These are phyloP conservation scores for Blechomonas ayalai DNA, from an alignment of 208 protist species.

Conservation along the genomic window DNA sequence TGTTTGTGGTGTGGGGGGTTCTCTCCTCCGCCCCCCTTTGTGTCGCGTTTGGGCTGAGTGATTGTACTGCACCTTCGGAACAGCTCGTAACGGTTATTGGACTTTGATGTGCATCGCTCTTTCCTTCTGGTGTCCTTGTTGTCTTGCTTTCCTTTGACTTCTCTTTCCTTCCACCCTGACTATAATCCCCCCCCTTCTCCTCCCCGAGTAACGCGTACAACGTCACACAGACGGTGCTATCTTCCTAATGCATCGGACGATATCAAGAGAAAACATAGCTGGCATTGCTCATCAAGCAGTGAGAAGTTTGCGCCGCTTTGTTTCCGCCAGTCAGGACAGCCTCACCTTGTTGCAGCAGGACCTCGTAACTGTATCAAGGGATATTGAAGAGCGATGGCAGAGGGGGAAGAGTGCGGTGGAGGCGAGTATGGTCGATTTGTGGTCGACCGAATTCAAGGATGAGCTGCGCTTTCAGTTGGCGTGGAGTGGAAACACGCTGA, in stretches of 20 bases:
- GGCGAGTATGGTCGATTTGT: conserved; percentile 19
- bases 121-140: conserved; percentile 3
- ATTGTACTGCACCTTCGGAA: too few species aligned
- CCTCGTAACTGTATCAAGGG: conserved; percentile 38
- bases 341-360: conserved; percentile 37
- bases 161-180: neutral
- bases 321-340: conserved; percentile 29
- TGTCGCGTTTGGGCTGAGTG: too few species aligned
- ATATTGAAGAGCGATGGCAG: conserved; percentile 36
- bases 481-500: neutral
- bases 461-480: conserved; percentile 27
- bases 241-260: conserved; percentile 18
- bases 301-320: conserved; percentile 39
- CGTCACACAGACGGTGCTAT: conserved; percentile 4
- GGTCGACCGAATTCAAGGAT: conserved; percentile 19
- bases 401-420: conserved; percentile 19
- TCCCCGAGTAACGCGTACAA: conserved; percentile 1
- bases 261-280: conserved; percentile 41
- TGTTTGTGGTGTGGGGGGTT: too few species aligned
- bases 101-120: too few species aligned
- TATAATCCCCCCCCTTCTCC: neutral
- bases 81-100: too few species aligned
- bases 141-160: neutral
- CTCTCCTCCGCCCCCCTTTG: too few species aligned
- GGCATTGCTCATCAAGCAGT: conserved; percentile 64